Conservation (phyloP, 768 basidiomycete genomes). For the Basidioascus undulatus region DNA sequence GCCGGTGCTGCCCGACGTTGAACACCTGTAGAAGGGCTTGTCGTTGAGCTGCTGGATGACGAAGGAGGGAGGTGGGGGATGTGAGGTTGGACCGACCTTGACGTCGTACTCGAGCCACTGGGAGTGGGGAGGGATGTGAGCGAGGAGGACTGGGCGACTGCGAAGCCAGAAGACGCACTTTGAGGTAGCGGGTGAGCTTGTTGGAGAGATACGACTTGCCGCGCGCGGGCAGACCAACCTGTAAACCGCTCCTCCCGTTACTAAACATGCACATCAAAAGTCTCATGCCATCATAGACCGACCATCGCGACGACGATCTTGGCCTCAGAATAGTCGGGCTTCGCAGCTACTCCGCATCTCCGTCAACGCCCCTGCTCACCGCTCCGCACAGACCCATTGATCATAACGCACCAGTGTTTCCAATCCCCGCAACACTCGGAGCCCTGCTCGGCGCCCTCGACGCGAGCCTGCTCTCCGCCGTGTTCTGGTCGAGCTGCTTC, state of each 20-base stretch:
- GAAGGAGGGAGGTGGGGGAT: neutral
- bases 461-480: conserved; percentile 36
- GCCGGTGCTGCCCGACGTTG: conserved; percentile 84
- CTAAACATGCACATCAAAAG: neutral
- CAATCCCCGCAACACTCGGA: conserved; percentile 63
- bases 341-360: conserved; percentile 35
- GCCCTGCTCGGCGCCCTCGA: conserved; percentile 60
- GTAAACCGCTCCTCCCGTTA: neutral
- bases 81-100: conserved; percentile 29
- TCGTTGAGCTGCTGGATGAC: conserved; percentile 1
- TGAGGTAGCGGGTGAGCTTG: conserved; percentile 86
- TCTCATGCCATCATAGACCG: conserved; percentile 4
- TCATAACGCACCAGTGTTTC: conserved; percentile 45
- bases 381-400: conserved; percentile 1
- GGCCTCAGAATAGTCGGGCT: conserved; percentile 93
- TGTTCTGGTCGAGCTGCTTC: conserved; percentile 17
- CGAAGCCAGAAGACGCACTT: conserved; percentile 26
- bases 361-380: neutral
- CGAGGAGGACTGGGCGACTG: neutral
- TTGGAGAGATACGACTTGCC: conserved; percentile 98
- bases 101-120: conserved; percentile 98
- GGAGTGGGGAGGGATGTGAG: neutral
- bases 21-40: conserved; percentile 38
- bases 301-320: conserved; percentile 99
- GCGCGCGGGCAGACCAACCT: conserved; percentile 93